phyloP scores from a whole-genome alignment of 495 filamentous ascomycete species.

The Penicillium paxilli region DNA sequence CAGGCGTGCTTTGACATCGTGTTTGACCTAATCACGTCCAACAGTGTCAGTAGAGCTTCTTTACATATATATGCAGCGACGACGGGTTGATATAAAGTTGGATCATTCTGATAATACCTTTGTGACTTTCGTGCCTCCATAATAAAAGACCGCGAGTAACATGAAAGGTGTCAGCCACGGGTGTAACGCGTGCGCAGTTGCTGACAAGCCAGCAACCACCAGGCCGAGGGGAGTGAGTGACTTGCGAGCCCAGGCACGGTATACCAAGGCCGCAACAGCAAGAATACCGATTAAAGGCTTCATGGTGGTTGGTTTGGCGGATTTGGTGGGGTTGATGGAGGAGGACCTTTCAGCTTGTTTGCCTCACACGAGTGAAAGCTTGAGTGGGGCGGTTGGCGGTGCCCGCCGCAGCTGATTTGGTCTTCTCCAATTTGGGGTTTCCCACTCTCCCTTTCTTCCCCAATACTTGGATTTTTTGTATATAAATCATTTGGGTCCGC shows the following conservation, averaged over 20 bases:
- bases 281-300: constrained; percentile 70
- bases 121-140: constrained; percentile 78
- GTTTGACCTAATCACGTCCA: constrained; percentile 62
- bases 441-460: too few relatives aligned
- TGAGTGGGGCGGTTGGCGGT: constrained; percentile 8
- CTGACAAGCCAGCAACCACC: constrained; percentile 67
- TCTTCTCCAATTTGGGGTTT: too few relatives aligned
- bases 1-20: constrained; percentile 77
- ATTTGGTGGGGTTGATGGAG: neutral
- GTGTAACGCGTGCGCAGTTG: constrained; percentile 77
- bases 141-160: constrained; percentile 82
- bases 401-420: too few relatives aligned
- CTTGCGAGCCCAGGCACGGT: constrained; percentile 69
- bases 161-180: constrained; percentile 88
- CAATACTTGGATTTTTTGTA: too few relatives aligned
- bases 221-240: constrained; percentile 77
- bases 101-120: constrained; percentile 52
- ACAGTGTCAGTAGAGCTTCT: constrained; percentile 4
- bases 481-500: too few relatives aligned
- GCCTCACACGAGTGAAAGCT: constrained; percentile 10
- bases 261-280: constrained; percentile 61
- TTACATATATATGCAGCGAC: neutral
- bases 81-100: neutral
- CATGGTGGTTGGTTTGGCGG: constrained; percentile 44
- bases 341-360: neutral